Evolutionary conservation across 1,139 yeast species (phyloP), one percentile per base, ranked within the genome.

Genomic region (Scheffersomyces titani): DNA sequence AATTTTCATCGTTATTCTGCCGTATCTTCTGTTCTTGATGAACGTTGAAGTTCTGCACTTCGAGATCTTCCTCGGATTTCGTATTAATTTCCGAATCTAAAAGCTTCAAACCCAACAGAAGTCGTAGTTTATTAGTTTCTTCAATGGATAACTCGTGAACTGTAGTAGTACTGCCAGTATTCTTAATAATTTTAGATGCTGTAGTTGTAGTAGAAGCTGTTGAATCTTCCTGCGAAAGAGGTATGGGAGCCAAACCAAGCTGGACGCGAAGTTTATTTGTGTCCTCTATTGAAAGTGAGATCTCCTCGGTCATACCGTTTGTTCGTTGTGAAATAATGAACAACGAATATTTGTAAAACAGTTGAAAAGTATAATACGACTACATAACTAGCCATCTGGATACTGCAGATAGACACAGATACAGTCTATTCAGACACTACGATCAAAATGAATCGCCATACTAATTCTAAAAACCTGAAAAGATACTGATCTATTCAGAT

Each of bases 51-150:
- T 70, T 22, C 22, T 46, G 49, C n/a, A 19, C 57, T 18, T 48
- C 51, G 20, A 19, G 21, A 18, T 24, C 49, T 5, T 40, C 50
- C 24, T 30, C 44, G n/a, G 46, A 44, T 6, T 48, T 47, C 20
- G 46, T 48, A 48, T 22, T 40, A 3, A 45, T 51, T 9, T 50
- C 55, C 20, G 50, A 53, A 30, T 49, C 36, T 2, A 55, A 60
- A 2, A 82, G 83, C 48, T 76, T 75, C 44, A 85, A 69, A 0
- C 89, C 89, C 19, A 84, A 59, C 44, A 82, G 75, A 6, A 69
- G 58, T 50, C 90, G 72, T 4, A 85, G 71, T 60, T 69, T 75
- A 64, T 85, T 85, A 0, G 88, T 85, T 62, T 85, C 88, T 57
- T 80, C 84, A 5, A 83, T 56, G 0, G 85, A 78, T 9, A 82